Base-by-base conservation (phyloP, 768 basidiomycete species). In the Suillus bovinus region DNA sequence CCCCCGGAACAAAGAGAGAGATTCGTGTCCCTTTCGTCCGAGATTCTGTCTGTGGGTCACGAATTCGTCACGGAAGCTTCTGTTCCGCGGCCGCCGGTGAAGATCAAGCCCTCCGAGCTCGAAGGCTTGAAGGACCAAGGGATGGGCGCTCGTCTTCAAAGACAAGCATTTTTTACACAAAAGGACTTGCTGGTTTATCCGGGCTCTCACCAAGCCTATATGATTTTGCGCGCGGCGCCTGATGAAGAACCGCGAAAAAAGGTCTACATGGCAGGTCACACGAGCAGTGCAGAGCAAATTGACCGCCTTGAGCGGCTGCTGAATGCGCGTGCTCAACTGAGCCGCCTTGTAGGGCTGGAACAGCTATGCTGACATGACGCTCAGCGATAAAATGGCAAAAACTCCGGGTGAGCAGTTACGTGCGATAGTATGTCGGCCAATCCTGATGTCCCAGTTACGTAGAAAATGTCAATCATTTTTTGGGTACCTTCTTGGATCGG, bases 361-460 rank as follows among this genome's bases (percentile, higher is more conserved):
- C 42, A 96, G 90, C 66, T 99, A 86, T 78, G 94, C 89, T 0
- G 87, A 93, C 63, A 91, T 97, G 84, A 85, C 88, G 0, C 80
- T 99, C 22, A 84, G 84, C 34, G 96, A 98, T 75, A 99, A 97
- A 78, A 99, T 99, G 97, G 96, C 96, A 1, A 94, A 91, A 74
- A 90, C 87, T 36, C 96, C 96, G 58, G 92, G 92, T 93, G 63
- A 64, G 82, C 39, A 1, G 6, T 61, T 39, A 61, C 56, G 53
- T n/a, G 31, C 54, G 33, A 20, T 14, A 29, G 31, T 36, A 61
- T 54, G 8, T n/a, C n/a, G 8, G 1, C 14, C 6, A 54, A 20
- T 54, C 17, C 22, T 70, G 41, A 69, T 60, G 9, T 33, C 17
- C 22, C 14, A 14, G 24, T 17, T 63, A 29, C 11, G 42, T 29